Evolutionary conservation across 148 eudicot species (phyloP).

Genomic region (Gaultheria prostrata): DNA sequence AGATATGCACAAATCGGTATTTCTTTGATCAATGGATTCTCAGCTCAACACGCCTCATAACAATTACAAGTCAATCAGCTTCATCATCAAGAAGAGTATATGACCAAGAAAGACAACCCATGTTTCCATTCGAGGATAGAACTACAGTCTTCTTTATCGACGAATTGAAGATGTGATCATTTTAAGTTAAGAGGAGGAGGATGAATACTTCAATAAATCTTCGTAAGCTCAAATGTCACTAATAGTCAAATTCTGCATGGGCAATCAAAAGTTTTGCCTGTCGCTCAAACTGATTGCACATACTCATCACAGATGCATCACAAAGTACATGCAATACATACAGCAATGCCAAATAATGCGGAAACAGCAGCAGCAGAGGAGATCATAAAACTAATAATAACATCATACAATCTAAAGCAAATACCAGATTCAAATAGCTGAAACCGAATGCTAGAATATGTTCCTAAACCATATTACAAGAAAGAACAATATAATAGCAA

Average conservation of each 20-base stretch:
- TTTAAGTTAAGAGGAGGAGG: neutral
- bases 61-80: neutral
- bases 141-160: neutral
- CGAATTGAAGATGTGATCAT: neutral
- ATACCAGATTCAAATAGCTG: neutral
- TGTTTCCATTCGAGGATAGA: neutral
- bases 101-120: neutral
- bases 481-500: neutral
- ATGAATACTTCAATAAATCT: neutral
- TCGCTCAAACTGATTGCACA: neutral
- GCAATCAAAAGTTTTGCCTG: neutral
- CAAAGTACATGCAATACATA: neutral
- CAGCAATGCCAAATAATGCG: neutral
- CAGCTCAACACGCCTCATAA: neutral
- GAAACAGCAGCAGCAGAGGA: neutral
- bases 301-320: neutral
- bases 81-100: neutral
- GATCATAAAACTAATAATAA: neutral
- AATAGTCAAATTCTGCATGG: neutral
- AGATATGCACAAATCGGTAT: neutral
- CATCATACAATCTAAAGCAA: neutral
- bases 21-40: constrained; percentile 1
- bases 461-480: neutral
- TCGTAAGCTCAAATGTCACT: neutral
- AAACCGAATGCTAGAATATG: neutral